Evolutionary conservation across 495 filamentous ascomycete genomes (phyloP), one percentile per base, ranked within the genome.

Genomic region (Aspergillus homomorphus): DNA sequence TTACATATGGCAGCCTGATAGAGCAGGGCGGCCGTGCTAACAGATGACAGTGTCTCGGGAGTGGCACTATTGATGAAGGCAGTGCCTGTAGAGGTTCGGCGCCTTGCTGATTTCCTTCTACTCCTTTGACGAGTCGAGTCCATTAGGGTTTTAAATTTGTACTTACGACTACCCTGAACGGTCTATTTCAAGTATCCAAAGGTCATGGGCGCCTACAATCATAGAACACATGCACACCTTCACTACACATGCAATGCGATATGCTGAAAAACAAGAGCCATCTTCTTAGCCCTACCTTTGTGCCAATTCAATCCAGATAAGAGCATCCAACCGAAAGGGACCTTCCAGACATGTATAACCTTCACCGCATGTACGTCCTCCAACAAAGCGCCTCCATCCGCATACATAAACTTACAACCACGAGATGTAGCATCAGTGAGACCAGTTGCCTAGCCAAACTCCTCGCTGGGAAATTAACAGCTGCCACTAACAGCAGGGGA

Each of bases 401-500:
- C 49, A 70, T 66, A 54, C 70, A 66, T 4, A 75, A 19, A 15
- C 57, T 62, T 24, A 78, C 68, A 3, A 73, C 58, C 0, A 68
- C 10, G 15, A 77, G 45, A 64, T 80, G 76, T 8, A 71, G 21
- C 9, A 71, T 9, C 2, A 68, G 53, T 10, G 66, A 62, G 16
- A 69, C 14, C 9, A 61, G 23, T 51, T 78, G 75, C 8, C 67
- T 23, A 2, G 51, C 55, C 6, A 71, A 18, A 22, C 67, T 73
- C 38, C 54, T 68, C 8, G 59, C 51, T 10, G 65, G 61, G 10
- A 82, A 61, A 45, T 86, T 83, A 4, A 88, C 55, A 0, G 78
- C 77, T 19, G 87, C 86, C 5, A 88, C 60, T 16, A 74, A 66
- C 5, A 90, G 68, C 18, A 90, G 67, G 28, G 86, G 82, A 62